These are phyloP conservation scores for Acacia pycnantha DNA, from an alignment of 331 rosid genomes.

Conservation along the genomic window DNA sequence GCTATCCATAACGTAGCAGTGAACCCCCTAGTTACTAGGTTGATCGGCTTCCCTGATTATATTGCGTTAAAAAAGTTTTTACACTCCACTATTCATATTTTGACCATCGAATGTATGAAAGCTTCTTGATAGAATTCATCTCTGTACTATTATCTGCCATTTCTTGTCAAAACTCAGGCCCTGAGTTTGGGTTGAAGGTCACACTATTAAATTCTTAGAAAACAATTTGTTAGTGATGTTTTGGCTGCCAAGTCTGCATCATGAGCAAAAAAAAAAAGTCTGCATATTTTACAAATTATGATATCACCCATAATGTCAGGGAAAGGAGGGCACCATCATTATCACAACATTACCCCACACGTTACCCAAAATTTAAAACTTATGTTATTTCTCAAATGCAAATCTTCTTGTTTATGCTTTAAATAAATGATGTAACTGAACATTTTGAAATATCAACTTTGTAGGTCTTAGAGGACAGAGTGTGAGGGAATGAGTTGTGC, in stretches of 20 bases:
- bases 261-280: too few species aligned
- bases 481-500: neutral
- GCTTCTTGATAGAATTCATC: neutral
- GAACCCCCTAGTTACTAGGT: neutral
- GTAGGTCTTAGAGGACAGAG: neutral
- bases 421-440: neutral
- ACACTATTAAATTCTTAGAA: constrained; percentile 1
- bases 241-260: constrained; percentile 1
- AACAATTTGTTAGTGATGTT: neutral
- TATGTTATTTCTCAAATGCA: neutral
- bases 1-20: neutral
- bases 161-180: neutral
- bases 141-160: neutral
- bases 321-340: neutral
- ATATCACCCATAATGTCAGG: neutral
- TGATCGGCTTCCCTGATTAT: neutral
- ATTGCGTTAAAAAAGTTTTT: neutral
- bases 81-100: neutral
- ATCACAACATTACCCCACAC: neutral
- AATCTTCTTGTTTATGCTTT: neutral
- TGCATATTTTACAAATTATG: neutral
- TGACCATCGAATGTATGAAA: neutral
- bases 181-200: neutral
- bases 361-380: neutral
- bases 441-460: neutral